Evolutionary conservation across 768 basidiomycete genomes (phyloP).

Genomic region (Podaxis rugospora): DNA sequence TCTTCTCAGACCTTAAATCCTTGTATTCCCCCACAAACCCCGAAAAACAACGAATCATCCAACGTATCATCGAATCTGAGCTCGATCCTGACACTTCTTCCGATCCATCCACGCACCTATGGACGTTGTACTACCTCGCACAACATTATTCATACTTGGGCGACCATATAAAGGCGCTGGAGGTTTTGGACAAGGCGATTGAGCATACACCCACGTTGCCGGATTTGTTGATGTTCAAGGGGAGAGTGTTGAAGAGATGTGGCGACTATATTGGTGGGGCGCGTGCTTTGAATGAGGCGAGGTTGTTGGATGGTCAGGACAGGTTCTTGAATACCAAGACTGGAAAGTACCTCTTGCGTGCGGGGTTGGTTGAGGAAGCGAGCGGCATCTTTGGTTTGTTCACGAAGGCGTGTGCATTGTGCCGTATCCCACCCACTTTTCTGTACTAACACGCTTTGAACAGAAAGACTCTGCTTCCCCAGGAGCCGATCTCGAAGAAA

Average conservation of each 20-base stretch:
- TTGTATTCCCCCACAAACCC: conserved; percentile 54
- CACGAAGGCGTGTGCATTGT: conserved; percentile 63
- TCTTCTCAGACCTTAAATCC: conserved; percentile 89
- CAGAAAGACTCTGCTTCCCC: conserved; percentile 85
- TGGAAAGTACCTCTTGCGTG: conserved; percentile 86
- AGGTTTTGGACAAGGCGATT: conserved; percentile 61
- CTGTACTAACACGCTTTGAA: not conserved
- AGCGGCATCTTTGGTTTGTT: conserved; percentile 75
- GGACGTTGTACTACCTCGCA: conserved; percentile 94
- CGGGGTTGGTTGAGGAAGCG: conserved; percentile 77
- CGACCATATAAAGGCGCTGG: conserved; percentile 48
- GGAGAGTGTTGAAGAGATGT: conserved; percentile 78
- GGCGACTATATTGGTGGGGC: conserved; percentile 81
- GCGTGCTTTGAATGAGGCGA: conserved; percentile 71
- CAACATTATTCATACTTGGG: conserved; percentile 78
- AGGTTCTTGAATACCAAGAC: conserved; percentile 92
- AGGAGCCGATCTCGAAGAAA: conserved; percentile 82
- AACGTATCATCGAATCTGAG: conserved; percentile 57
- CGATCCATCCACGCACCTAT: conserved; percentile 83
- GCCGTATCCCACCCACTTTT: not conserved
- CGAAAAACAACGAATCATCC: conserved; percentile 62
- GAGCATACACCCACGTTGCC: conserved; percentile 91
- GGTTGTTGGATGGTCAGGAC: conserved; percentile 88
- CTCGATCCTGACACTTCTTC: conserved; percentile 21
- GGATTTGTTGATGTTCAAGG: conserved; percentile 80